Evolutionary conservation across 2,329 filamentous ascomycete genomes (phyloP).

Genomic region (Trichophyton benhamiae): DNA sequence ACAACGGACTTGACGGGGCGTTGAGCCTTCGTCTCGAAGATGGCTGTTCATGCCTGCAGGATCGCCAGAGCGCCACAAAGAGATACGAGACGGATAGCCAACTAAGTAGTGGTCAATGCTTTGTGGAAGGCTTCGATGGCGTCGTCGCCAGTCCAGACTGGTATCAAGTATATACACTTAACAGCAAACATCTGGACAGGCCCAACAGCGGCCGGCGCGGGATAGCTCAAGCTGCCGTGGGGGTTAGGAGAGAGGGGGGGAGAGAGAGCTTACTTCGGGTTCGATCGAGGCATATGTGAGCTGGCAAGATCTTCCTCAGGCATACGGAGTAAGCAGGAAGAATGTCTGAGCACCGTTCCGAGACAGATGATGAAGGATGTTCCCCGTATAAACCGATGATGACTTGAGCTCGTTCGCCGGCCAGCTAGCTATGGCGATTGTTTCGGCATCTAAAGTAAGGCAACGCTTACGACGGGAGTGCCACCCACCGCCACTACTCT

Average conservation of each 20-base stretch:
- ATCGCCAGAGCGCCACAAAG: neutral
- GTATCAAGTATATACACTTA: too few species aligned
- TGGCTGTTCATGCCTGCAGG: neutral
- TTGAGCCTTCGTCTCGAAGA: neutral
- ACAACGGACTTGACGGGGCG: neutral
- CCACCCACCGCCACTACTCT: neutral
- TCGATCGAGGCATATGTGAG: too few species aligned
- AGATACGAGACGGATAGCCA: neutral
- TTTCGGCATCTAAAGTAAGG: neutral
- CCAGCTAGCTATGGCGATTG: neutral
- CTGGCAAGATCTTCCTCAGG: too few species aligned
- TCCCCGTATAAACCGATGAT: neutral
- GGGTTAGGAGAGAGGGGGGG: neutral
- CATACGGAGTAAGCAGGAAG: too few species aligned
- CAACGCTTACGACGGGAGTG: neutral
- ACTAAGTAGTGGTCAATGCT: conserved; percentile 3
- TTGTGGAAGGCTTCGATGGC: neutral
- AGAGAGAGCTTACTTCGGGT: neutral
- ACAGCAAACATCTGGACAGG: too few species aligned
- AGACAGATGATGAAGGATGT: neutral
- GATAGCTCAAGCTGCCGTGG: neutral
- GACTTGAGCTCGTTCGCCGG: too few species aligned
- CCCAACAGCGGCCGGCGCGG: neutral
- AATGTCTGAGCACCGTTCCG: neutral
- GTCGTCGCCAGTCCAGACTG: neutral